Evolutionary conservation across 495 filamentous ascomycete species (phyloP).

Genomic region (Hyaloscypha bicolor): DNA sequence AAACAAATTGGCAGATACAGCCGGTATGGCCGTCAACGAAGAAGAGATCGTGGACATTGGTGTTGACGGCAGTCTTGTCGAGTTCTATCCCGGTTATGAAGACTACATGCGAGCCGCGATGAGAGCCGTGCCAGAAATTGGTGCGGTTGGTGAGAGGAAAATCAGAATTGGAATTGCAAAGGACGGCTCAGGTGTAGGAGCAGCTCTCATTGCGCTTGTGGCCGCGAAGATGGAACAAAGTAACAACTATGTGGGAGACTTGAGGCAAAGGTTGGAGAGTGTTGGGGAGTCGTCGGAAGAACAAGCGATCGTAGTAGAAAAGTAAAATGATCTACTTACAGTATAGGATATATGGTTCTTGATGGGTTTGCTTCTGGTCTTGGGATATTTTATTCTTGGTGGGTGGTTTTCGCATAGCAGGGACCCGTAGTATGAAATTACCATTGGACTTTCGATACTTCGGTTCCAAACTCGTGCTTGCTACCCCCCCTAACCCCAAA

Average conservation of each 20-base stretch:
- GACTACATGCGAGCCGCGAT: slow-evolving; percentile 77
- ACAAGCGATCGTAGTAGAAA: neutral
- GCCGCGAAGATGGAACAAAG: slow-evolving; percentile 43
- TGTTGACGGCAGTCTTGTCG: slow-evolving; percentile 87
- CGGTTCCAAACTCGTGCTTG: neutral
- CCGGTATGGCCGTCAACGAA: slow-evolving; percentile 28
- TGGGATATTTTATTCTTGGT: neutral
- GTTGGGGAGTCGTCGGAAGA: neutral
- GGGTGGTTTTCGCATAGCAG: neutral
- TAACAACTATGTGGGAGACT: slow-evolving; percentile 20
- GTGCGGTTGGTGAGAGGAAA: slow-evolving; percentile 70
- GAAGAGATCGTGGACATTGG: slow-evolving; percentile 81
- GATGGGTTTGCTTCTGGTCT: neutral
- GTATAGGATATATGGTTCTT: neutral
- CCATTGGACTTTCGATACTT: neutral
- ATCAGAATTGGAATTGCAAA: slow-evolving; percentile 91
- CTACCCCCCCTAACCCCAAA: neutral
- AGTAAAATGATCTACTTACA: neutral
- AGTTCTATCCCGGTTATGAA: slow-evolving; percentile 90
- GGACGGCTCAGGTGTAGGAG: slow-evolving; percentile 90
- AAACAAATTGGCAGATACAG: slow-evolving; percentile 25
- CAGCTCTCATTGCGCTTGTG: slow-evolving; percentile 86
- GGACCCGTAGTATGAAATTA: neutral
- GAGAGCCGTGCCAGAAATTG: slow-evolving; percentile 69
- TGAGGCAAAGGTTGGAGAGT: neutral